Percentiles rank a stretch among this genome's conserved stretches.
These are phyloP conservation scores for Cicer bijugum DNA, from an alignment of 306 rosid species.

Conservation along the genomic window DNA sequence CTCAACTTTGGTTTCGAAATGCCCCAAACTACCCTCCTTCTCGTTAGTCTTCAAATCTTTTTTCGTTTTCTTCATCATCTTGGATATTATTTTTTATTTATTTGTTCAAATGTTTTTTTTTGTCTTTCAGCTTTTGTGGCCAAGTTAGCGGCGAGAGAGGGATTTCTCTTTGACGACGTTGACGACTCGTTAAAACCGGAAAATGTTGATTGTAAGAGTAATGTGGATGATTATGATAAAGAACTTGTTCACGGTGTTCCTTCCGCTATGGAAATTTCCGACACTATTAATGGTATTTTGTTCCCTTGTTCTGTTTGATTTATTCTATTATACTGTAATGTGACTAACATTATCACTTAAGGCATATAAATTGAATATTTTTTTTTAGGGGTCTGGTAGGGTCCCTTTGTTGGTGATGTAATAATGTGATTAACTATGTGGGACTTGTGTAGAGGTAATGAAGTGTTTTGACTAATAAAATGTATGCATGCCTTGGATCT, in stretches of 20 bases:
- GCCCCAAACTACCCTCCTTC: conserved; percentile 53
- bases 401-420: conserved; percentile 32
- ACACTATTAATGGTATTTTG: conserved; percentile 38
- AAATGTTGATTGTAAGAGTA: conserved; percentile 32
- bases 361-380: neutral
- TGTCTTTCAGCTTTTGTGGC: conserved; percentile 51
- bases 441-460: conserved; percentile 10
- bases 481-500: conserved; percentile 5
- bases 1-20: conserved; percentile 50
- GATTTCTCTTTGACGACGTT: conserved; percentile 29
- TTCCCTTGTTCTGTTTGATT: conserved; percentile 13
- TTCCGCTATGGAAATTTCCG: conserved; percentile 32
- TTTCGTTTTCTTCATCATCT: neutral
- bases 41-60: conserved; percentile 37
- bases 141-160: conserved; percentile 49
- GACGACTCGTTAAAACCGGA: conserved; percentile 29
- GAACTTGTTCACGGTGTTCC: conserved; percentile 13
- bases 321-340: conserved; percentile 2
- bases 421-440: conserved; percentile 9
- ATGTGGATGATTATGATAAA: conserved; percentile 45
- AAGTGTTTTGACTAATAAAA: neutral
- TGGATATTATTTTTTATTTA: neutral
- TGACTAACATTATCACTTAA: neutral
- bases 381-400: conserved; percentile 8
- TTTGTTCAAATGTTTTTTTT: conserved; percentile 25